These are phyloP conservation scores for Fusarium armeniacum DNA, from an alignment of 2,329 filamentous ascomycete species.

Conservation along the genomic window DNA sequence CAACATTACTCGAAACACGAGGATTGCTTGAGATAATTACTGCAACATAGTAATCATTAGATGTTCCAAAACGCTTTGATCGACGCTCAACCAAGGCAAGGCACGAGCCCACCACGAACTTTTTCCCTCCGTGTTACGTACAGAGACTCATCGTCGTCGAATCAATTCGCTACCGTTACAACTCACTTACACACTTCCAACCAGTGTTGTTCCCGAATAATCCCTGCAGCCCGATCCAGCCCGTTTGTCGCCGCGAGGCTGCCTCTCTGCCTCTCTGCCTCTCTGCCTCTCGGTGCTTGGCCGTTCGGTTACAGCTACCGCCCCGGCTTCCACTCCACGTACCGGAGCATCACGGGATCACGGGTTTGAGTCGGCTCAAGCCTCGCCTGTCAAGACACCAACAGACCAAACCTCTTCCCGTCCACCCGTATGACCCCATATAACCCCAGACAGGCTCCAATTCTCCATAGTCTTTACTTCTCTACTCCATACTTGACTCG, in stretches of 20 bases:
- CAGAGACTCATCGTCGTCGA: conserved; percentile 24
- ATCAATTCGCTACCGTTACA: conserved; percentile 17
- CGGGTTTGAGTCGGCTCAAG: conserved; percentile 48
- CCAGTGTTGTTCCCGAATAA: conserved; percentile 33
- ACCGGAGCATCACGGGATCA: conserved; percentile 52
- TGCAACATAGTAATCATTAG: neutral
- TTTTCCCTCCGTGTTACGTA: conserved; percentile 28
- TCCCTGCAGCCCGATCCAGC: conserved; percentile 48
- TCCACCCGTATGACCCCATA: conserved; percentile 39
- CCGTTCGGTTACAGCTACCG: conserved; percentile 48
- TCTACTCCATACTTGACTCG: conserved; percentile 37
- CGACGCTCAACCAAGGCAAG: conserved; percentile 16
- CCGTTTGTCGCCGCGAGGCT: conserved; percentile 42
- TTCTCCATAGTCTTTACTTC: conserved; percentile 44
- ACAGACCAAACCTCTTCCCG: conserved; percentile 30
- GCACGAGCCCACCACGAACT: conserved; percentile 16
- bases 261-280: conserved; percentile 11
- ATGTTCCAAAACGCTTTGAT: conserved; percentile 19
- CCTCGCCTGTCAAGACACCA: conserved; percentile 34
- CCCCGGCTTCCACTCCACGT: conserved; percentile 47
- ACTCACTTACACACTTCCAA: conserved; percentile 34
- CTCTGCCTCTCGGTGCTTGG: conserved; percentile 34
- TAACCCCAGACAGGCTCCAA: conserved; percentile 31
- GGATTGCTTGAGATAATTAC: neutral
- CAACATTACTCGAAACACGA: conserved; percentile 11